Conservation (phyloP, 352 stramenopile genomes). For the Phytopythium helicoides region DNA sequence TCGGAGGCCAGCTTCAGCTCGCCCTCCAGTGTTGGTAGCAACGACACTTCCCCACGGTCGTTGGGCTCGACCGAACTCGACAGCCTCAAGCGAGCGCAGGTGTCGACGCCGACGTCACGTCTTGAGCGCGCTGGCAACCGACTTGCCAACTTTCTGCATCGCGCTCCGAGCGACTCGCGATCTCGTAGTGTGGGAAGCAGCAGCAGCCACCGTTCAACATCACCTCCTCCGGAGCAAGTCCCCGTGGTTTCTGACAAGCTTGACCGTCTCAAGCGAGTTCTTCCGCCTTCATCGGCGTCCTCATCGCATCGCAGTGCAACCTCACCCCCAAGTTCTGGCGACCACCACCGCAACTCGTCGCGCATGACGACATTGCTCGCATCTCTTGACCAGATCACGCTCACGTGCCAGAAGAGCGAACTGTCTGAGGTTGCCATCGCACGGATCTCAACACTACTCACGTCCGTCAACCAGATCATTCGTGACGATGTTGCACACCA, state of each 20-base stretch:
- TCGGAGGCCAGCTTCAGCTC: constrained; percentile 8
- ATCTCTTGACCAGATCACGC: constrained; percentile 43
- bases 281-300: constrained; percentile 2
- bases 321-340: neutral
- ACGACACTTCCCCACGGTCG: constrained; percentile 23
- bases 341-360: constrained; percentile 8
- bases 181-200: constrained; percentile 1
- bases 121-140: constrained; percentile 21
- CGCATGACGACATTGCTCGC: constrained; percentile 44
- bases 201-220: constrained; percentile 2
- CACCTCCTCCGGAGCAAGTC: neutral
- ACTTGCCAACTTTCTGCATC: constrained; percentile 35
- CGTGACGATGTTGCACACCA: constrained; percentile 58
- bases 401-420: constrained; percentile 56
- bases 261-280: constrained; percentile 3
- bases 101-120: constrained; percentile 6
- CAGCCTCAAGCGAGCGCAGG: constrained; percentile 19
- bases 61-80: constrained; percentile 22
- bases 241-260: neutral
- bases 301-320: neutral
- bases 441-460: constrained; percentile 61
- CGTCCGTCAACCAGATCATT: constrained; percentile 67
- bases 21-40: constrained; percentile 4
- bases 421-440: constrained; percentile 62
- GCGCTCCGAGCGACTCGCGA: constrained; percentile 2